These are phyloP conservation scores for Plenodomus biglobosus DNA, from an alignment of 2,329 filamentous ascomycete species.

Conservation along the genomic window DNA sequence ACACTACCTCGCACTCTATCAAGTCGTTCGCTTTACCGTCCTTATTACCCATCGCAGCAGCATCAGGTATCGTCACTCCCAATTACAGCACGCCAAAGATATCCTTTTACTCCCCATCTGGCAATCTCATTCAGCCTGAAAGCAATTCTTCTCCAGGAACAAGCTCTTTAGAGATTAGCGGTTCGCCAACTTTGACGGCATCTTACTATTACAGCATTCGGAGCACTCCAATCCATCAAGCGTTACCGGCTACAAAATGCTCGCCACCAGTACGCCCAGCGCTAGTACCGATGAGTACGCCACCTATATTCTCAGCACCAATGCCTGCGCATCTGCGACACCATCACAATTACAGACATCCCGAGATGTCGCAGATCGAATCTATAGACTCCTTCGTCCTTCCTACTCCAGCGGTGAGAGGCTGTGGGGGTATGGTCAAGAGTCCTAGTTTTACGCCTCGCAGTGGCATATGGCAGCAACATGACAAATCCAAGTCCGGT, in stretches of 20 bases:
- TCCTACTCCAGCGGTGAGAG: conserved; percentile 18
- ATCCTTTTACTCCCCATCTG: conserved; percentile 41
- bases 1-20: conserved; percentile 19
- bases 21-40: conserved; percentile 41
- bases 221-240: conserved; percentile 1
- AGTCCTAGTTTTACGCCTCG: conserved; percentile 21
- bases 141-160: conserved; percentile 15
- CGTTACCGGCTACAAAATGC: conserved; percentile 10
- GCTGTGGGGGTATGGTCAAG: conserved; percentile 33
- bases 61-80: conserved; percentile 38
- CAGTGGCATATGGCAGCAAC: conserved; percentile 9
- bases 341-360: conserved; percentile 22
- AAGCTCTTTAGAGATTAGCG: conserved; percentile 8
- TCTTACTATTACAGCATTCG: conserved; percentile 13
- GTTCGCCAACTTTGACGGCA: conserved; percentile 8
- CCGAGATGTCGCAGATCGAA: conserved; percentile 19
- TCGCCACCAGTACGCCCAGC: conserved; percentile 18
- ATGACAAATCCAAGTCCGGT: conserved; percentile 3
- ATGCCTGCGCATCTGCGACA: conserved; percentile 27
- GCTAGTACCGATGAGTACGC: conserved; percentile 26
- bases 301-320: conserved; percentile 16
- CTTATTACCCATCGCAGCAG: conserved; percentile 42
- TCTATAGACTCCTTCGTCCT: conserved; percentile 14
- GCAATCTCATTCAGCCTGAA: conserved; percentile 37
- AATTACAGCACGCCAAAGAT: conserved; percentile 31